phyloP scores from a whole-genome alignment of 257 asterid genomes.

The Voacanga thouarsii region DNA sequence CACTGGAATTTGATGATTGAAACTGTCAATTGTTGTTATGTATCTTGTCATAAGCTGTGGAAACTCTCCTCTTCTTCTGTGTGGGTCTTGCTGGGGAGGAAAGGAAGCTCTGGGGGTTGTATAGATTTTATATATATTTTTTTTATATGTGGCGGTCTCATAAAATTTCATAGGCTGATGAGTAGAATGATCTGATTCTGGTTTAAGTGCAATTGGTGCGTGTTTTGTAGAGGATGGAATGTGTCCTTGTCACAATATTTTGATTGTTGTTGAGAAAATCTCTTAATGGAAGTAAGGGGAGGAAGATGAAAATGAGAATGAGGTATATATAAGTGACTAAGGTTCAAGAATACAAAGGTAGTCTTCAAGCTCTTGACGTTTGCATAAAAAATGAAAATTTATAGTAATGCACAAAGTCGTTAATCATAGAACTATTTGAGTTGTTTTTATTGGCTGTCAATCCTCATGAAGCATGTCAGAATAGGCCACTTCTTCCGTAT shows the following conservation, averaged over 20 bases:
- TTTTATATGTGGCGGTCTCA: neutral
- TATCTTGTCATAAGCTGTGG: no score
- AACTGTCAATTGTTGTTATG: neutral
- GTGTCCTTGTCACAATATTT: neutral
- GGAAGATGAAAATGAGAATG: neutral
- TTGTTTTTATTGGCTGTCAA: neutral
- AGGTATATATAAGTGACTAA: conserved; percentile 2
- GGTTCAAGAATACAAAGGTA: neutral
- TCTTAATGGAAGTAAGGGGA: neutral
- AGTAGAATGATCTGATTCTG: neutral
- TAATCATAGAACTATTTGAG: neutral
- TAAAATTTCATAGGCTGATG: neutral
- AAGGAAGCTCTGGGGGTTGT: neutral
- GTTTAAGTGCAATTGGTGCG: neutral
- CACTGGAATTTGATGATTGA: neutral
- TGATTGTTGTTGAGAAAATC: neutral
- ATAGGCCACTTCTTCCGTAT: neutral
- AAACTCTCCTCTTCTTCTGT: neutral
- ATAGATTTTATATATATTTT: neutral
- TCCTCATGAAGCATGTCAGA: neutral
- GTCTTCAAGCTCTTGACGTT: neutral
- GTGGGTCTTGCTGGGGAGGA: neutral
- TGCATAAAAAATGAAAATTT: neutral
- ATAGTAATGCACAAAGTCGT: neutral
- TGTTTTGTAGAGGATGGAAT: neutral